These are phyloP conservation scores for Trametes gibbosa DNA, from an alignment of 768 basidiomycete species.

Conservation along the genomic window DNA sequence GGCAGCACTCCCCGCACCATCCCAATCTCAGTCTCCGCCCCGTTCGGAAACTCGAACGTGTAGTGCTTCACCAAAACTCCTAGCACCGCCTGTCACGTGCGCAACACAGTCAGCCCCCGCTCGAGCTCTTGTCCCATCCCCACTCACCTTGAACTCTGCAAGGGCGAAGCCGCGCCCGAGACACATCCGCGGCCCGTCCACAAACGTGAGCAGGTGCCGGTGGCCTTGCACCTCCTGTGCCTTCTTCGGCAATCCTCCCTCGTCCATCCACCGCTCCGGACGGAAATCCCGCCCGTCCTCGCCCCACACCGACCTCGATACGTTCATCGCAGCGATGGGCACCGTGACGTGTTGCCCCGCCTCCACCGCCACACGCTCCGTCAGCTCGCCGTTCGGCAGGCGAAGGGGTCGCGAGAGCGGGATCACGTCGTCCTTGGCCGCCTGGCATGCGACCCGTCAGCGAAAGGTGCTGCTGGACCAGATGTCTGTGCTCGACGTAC, in stretches of 20 bases:
- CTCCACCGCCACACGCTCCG: conserved; percentile 37
- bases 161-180: conserved; percentile 44
- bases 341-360: conserved; percentile 39
- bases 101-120: too few species aligned
- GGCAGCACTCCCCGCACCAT: conserved; percentile 20
- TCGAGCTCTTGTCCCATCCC: too few species aligned
- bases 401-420: conserved; percentile 33
- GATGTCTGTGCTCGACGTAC: conserved; percentile 30
- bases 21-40: conserved; percentile 32
- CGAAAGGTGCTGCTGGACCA: too few species aligned
- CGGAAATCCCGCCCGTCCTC: conserved; percentile 41
- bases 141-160: conserved; percentile 40
- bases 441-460: conserved; percentile 26
- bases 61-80: conserved; percentile 42
- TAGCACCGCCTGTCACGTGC: conserved; percentile 44
- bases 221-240: conserved; percentile 37
- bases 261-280: conserved; percentile 43
- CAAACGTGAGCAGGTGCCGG: conserved; percentile 42
- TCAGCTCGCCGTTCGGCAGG: conserved; percentile 5
- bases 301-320: conserved; percentile 42
- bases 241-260: conserved; percentile 26
- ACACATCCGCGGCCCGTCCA: conserved; percentile 45
- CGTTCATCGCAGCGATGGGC: conserved; percentile 41
- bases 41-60: conserved; percentile 36
- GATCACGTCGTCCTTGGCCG: conserved; percentile 37